Evolutionary conservation across 116 monocot genomes (phyloP).

Genomic region (Trichopus zeylanicus): DNA sequence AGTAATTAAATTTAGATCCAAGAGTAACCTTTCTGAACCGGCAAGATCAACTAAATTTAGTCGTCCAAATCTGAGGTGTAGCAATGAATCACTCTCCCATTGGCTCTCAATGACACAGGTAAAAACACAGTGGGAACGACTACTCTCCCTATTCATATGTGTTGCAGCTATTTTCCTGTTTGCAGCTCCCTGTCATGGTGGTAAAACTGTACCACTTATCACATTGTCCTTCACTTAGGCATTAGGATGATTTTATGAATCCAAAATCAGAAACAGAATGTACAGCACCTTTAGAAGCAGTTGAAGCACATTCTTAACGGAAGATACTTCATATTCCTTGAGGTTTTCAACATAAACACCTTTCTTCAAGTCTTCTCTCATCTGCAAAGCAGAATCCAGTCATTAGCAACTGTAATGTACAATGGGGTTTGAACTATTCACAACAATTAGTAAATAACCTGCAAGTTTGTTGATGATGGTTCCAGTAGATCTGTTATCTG

Average conservation of each 20-base stretch:
- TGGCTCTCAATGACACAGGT: slow-evolving; percentile 70
- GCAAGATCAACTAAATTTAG: slow-evolving; percentile 75
- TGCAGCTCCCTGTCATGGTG: slow-evolving; percentile 40
- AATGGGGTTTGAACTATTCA: background rate
- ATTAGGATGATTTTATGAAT: background rate
- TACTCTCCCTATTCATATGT: slow-evolving; percentile 68
- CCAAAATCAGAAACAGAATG: background rate
- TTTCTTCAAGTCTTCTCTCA: slow-evolving; percentile 68
- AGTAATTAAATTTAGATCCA: background rate
- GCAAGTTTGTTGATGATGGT: slow-evolving; percentile 66
- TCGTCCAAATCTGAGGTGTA: slow-evolving; percentile 48
- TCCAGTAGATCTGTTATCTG: slow-evolving; percentile 79
- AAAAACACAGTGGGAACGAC: slow-evolving; percentile 72
- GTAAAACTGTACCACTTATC: background rate
- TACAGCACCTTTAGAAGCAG: slow-evolving; percentile 48
- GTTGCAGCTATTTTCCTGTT: slow-evolving; percentile 76
- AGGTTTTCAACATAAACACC: slow-evolving; percentile 73
- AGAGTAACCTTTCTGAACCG: slow-evolving; percentile 63
- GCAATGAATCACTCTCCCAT: slow-evolving; percentile 55
- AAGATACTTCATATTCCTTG: slow-evolving; percentile 40
- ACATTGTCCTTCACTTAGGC: background rate
- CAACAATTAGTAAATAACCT: slow-evolving; percentile 20
- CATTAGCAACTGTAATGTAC: background rate
- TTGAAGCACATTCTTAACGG: slow-evolving; percentile 47
- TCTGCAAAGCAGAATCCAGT: slow-evolving; percentile 8